Evolutionary conservation across 2,329 filamentous ascomycete genomes (phyloP).

Genomic region (Botrytis fabae): DNA sequence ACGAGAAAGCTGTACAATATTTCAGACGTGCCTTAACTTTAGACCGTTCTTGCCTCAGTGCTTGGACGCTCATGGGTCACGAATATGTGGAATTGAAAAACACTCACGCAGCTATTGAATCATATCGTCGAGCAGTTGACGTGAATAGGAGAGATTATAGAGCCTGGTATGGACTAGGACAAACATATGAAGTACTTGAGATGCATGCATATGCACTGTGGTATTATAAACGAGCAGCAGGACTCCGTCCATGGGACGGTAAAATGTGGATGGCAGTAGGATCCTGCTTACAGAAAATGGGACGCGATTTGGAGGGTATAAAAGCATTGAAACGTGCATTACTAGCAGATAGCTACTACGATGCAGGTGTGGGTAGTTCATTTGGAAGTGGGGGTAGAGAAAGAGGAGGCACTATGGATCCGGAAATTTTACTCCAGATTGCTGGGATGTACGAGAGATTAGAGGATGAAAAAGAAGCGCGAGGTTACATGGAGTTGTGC

Average conservation of each 20-base stretch:
- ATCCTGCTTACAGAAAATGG: conserved; percentile 87
- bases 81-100: conserved; percentile 99
- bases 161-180: conserved; percentile 95
- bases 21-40: conserved; percentile 90
- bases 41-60: conserved; percentile 86
- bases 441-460: conserved; percentile 84
- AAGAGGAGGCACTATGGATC: conserved; percentile 67
- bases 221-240: conserved; percentile 95
- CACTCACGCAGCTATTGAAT: conserved; percentile 95
- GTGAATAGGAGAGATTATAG: conserved; percentile 95
- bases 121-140: conserved; percentile 91
- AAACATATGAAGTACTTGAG: conserved; percentile 96
- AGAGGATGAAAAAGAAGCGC: conserved; percentile 74
- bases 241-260: conserved; percentile 89
- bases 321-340: conserved; percentile 92
- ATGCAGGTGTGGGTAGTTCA: conserved; percentile 54
- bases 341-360: conserved; percentile 83
- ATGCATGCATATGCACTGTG: conserved; percentile 97
- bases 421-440: conserved; percentile 87
- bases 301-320: conserved; percentile 83
- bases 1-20: conserved; percentile 98
- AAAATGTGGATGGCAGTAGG: conserved; percentile 99
- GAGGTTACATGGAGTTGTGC: conserved; percentile 93
- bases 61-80: conserved; percentile 98
- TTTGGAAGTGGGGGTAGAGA: conserved; percentile 48